These are phyloP conservation scores for Zymoseptoria ardabiliae DNA, from an alignment of 2,329 filamentous ascomycete genomes.

Conservation along the genomic window DNA sequence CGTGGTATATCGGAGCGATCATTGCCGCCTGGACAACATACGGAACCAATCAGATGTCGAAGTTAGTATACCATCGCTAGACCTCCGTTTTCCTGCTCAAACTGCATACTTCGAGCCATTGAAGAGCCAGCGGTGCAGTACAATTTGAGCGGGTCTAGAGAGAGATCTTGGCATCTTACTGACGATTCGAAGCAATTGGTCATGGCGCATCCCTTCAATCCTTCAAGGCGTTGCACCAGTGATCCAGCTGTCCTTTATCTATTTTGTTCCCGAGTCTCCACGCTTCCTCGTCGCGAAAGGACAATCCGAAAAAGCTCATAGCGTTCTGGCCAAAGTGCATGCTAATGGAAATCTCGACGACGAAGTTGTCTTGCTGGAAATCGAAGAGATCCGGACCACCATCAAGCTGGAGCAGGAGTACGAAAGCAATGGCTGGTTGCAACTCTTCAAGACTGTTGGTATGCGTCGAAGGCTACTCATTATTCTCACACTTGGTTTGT, in stretches of 20 bases:
- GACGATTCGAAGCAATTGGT: slow-evolving; percentile 33
- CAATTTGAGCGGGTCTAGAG: no score
- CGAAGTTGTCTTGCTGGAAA: slow-evolving; percentile 43
- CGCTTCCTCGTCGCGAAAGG: slow-evolving; percentile 51
- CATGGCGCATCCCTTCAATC: slow-evolving; percentile 48
- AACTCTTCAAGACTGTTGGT: slow-evolving; percentile 44
- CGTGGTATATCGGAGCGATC: slow-evolving; percentile 41
- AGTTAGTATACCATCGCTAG: background rate
- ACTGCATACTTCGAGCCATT: no score
- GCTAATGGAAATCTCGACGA: slow-evolving; percentile 41
- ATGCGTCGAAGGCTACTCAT: slow-evolving; percentile 51
- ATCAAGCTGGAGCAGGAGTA: slow-evolving; percentile 43
- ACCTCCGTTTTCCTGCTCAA: no score
- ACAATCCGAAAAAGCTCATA: slow-evolving; percentile 42
- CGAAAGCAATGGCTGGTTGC: slow-evolving; percentile 39
- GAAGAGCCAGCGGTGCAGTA: no score
- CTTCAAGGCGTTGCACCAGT: slow-evolving; percentile 44
- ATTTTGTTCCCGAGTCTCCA: slow-evolving; percentile 53
- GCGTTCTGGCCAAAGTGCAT: slow-evolving; percentile 47
- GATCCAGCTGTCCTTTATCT: slow-evolving; percentile 40
- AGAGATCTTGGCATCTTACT: background rate
- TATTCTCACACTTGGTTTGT: slow-evolving; percentile 47
- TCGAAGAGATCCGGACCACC: slow-evolving; percentile 44
- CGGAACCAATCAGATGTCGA: slow-evolving; percentile 35
- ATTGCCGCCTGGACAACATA: slow-evolving; percentile 43